phyloP scores from a whole-genome alignment of 441 rosid species.

The Omphalea diandra region DNA sequence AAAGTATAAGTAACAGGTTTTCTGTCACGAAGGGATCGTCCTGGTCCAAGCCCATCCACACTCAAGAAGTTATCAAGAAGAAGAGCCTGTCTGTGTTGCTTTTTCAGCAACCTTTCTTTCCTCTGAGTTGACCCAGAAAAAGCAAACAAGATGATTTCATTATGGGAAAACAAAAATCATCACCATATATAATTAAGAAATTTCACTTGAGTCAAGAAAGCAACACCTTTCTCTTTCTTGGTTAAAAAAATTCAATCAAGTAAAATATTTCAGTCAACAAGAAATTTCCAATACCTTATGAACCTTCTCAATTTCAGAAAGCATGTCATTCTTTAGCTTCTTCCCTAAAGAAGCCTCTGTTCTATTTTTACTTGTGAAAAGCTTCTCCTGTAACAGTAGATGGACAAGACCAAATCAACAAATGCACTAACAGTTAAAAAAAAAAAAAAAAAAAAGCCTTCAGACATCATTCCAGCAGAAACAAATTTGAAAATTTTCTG shows the following conservation, averaged over 20 bases:
- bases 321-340: slow-evolving; percentile 88
- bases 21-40: slow-evolving; percentile 96
- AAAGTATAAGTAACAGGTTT: slow-evolving; percentile 97
- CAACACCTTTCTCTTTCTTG: neutral
- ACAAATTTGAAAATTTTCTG: neutral
- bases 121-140: slow-evolving; percentile 48
- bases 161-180: slow-evolving; percentile 17
- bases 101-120: slow-evolving; percentile 90
- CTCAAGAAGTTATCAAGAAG: slow-evolving; percentile 80
- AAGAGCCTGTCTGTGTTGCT: slow-evolving; percentile 95
- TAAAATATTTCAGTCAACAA: slow-evolving; percentile 11
- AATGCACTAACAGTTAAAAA: neutral
- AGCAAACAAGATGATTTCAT: slow-evolving; percentile 6
- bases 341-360: slow-evolving; percentile 84
- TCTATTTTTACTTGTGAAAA: slow-evolving; percentile 78
- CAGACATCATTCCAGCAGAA: slow-evolving; percentile 1
- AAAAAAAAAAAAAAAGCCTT: too few species aligned
- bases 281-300: slow-evolving; percentile 65
- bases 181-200: slow-evolving; percentile 9
- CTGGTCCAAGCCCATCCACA: slow-evolving; percentile 81
- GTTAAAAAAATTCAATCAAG: slow-evolving; percentile 2
- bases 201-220: neutral
- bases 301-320: slow-evolving; percentile 94
- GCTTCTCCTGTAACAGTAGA: slow-evolving; percentile 77
- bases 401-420: slow-evolving; percentile 6